These are phyloP conservation scores for Plasmopara muralis DNA, from an alignment of 352 stramenopile genomes.

Conservation along the genomic window DNA sequence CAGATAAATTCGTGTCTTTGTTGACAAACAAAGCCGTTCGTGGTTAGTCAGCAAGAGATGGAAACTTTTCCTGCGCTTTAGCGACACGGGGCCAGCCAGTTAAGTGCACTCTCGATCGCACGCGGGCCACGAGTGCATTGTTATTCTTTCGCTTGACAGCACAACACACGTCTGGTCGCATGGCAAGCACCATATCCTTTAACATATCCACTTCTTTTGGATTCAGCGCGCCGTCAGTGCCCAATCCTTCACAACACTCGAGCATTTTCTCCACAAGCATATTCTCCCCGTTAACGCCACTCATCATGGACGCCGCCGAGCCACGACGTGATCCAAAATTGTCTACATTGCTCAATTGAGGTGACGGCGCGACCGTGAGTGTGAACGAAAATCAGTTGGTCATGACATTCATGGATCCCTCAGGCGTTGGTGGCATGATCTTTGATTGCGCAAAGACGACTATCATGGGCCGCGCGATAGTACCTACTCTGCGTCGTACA, in stretches of 20 bases:
- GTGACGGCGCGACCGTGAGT: conserved; percentile 58
- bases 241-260: conserved; percentile 71
- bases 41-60: no score
- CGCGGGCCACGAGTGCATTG: conserved; percentile 74
- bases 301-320: conserved; percentile 38
- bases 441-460: conserved; percentile 74
- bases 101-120: no score
- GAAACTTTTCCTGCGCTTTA: no score
- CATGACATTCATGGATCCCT: conserved; percentile 40
- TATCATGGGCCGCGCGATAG: conserved; percentile 66
- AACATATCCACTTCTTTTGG: conserved; percentile 62
- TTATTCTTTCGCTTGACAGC: conserved; percentile 76
- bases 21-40: no score
- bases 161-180: conserved; percentile 64
- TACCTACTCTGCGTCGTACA: no score
- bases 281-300: conserved; percentile 44
- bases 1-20: no score
- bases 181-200: conserved; percentile 70
- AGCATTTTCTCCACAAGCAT: conserved; percentile 82
- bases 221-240: conserved; percentile 42
- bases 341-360: conserved; percentile 28
- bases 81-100: no score
- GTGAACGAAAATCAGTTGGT: conserved; percentile 67
- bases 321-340: conserved; percentile 32
- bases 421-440: conserved; percentile 48